Evolutionary conservation across 192 early-diverging fungal genomes (phyloP).

Genomic region (Physocladia obscura): DNA sequence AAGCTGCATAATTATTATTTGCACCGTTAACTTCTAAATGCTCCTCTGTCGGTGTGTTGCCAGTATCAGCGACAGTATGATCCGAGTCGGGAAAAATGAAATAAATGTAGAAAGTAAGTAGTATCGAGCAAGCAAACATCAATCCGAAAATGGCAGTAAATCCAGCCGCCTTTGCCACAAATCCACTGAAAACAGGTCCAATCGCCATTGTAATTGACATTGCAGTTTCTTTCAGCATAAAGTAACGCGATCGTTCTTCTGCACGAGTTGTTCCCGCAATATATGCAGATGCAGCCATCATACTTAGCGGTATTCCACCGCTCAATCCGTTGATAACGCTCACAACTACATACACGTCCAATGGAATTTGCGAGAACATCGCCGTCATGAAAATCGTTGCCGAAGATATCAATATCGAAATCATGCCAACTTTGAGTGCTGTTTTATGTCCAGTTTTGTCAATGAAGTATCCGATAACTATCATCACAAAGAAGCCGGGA

Average conservation of each 20-base stretch:
- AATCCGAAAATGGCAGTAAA: not conserved
- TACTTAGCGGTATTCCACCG: not conserved
- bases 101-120: not conserved
- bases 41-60: too few relatives aligned
- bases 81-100: slow-evolving; percentile 21
- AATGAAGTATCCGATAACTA: slow-evolving; percentile 6
- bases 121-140: not conserved
- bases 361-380: not conserved
- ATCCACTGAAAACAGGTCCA: slow-evolving; percentile 7
- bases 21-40: too few relatives aligned
- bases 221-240: not conserved
- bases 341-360: not conserved
- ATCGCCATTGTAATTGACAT: not conserved
- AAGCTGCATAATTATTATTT: too few relatives aligned
- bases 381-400: not conserved
- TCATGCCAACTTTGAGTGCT: not conserved
- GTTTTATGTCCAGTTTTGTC: not conserved
- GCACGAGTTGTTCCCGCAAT: not conserved
- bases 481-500: not conserved
- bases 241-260: not conserved
- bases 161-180: not conserved
- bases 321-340: not conserved
- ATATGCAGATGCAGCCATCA: not conserved
- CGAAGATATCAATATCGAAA: not conserved
- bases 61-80: too few relatives aligned